These are phyloP conservation scores for Meyerozyma elateridarum DNA, from an alignment of 1,139 yeast genomes.

Conservation along the genomic window DNA sequence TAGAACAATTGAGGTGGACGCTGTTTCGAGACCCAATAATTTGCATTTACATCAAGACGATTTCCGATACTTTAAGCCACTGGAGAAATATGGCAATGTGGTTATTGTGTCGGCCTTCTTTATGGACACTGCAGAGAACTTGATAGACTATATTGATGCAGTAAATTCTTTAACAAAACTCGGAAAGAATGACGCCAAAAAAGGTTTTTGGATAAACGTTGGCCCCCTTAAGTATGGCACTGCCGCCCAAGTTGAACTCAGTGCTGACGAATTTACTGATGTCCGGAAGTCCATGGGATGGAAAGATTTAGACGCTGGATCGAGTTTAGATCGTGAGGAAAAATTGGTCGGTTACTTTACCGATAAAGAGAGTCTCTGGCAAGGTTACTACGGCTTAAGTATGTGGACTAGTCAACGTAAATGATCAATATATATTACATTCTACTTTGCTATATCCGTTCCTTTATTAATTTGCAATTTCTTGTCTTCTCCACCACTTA, in stretches of 20 bases:
- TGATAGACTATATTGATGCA: constrained; percentile 64
- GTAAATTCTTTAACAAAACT: constrained; percentile 45
- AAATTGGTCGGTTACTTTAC: constrained; percentile 51
- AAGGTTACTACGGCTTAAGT: constrained; percentile 59
- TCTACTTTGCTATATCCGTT: constrained; percentile 29
- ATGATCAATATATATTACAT: not conserved
- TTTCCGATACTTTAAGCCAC: constrained; percentile 47
- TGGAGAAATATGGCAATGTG: constrained; percentile 37
- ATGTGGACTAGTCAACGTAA: constrained; percentile 12
- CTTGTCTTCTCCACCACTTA: constrained; percentile 93
- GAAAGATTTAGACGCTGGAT: constrained; percentile 43
- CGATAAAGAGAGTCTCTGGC: constrained; percentile 64
- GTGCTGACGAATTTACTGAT: constrained; percentile 55
- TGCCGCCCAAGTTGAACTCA: constrained; percentile 74
- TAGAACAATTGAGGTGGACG: constrained; percentile 38
- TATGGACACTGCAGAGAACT: constrained; percentile 82
- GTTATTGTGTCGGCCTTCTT: constrained; percentile 71
- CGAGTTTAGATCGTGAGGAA: constrained; percentile 27
- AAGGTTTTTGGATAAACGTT: constrained; percentile 71
- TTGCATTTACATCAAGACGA: constrained; percentile 57
- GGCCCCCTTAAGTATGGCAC: constrained; percentile 90
- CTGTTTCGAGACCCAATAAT: constrained; percentile 37
- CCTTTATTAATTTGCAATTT: constrained; percentile 81
- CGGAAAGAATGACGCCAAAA: constrained; percentile 25
- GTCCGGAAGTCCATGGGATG: constrained; percentile 59